Conservation (phyloP, 495 filamentous ascomycete species). For the Hyaloscypha variabilis region DNA sequence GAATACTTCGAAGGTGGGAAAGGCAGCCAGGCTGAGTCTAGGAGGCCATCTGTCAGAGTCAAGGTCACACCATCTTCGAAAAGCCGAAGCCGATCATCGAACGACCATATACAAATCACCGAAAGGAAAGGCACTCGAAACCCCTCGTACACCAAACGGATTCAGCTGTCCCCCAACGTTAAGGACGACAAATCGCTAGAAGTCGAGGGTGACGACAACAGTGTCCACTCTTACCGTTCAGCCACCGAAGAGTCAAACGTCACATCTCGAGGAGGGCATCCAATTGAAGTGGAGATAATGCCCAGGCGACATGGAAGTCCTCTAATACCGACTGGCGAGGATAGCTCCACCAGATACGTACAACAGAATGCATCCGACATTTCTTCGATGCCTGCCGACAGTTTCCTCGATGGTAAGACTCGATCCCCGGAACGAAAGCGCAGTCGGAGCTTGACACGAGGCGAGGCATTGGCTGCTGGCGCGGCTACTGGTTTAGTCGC, state of each 20-base stretch:
- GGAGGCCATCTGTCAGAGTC: conserved; percentile 91
- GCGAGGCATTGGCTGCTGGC: conserved; percentile 38
- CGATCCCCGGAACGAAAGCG: conserved; percentile 51
- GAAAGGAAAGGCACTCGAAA: conserved; percentile 66
- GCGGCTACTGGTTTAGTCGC: conserved; percentile 40
- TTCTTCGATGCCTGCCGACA: conserved; percentile 87
- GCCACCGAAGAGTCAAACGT: conserved; percentile 77
- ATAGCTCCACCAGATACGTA: conserved; percentile 50
- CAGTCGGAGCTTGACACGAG: conserved; percentile 57
- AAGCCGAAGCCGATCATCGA: conserved; percentile 37
- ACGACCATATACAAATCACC: conserved; percentile 82
- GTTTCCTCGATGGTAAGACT: conserved; percentile 76
- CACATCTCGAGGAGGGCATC: conserved; percentile 58
- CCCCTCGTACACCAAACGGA: conserved; percentile 67
- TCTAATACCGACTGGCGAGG: conserved; percentile 46
- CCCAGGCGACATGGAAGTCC: conserved; percentile 58
- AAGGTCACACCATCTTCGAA: conserved; percentile 82
- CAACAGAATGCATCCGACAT: conserved; percentile 72
- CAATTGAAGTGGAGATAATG: conserved; percentile 85
- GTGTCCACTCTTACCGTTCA: conserved; percentile 67
- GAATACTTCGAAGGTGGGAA: conserved; percentile 97
- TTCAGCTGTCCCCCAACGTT: conserved; percentile 53
- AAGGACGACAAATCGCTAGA: conserved; percentile 34
- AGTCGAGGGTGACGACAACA: conserved; percentile 61
- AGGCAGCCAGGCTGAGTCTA: conserved; percentile 50